Evolutionary conservation across 495 filamentous ascomycete genomes (phyloP).

Genomic region (Chaetomium cochliodes): DNA sequence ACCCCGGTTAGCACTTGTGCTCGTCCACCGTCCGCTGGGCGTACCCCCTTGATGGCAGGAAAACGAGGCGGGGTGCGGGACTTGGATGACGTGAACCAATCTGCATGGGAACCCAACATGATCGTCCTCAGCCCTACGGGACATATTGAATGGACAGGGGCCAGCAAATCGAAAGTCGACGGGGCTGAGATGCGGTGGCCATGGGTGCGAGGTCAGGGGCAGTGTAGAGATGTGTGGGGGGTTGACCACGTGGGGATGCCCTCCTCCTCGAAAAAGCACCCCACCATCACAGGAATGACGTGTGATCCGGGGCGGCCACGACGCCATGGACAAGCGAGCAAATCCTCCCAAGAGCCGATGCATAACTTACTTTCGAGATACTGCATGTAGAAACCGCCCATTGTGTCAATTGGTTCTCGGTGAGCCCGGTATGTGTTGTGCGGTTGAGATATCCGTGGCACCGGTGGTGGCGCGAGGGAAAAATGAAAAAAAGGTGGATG

Average conservation of each 20-base stretch:
- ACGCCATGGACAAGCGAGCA: background rate
- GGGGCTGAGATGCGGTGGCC: slow-evolving; percentile 24
- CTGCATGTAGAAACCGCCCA: slow-evolving; percentile 63
- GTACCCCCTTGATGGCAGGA: background rate
- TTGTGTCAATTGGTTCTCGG: slow-evolving; percentile 40
- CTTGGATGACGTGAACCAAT: slow-evolving; percentile 39
- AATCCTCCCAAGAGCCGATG: slow-evolving; percentile 20
- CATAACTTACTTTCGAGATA: slow-evolving; percentile 61
- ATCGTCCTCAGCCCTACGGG: slow-evolving; percentile 39
- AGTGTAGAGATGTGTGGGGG: slow-evolving; percentile 17
- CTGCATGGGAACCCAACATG: slow-evolving; percentile 51
- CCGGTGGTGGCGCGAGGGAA: slow-evolving; percentile 19
- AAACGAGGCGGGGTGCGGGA: slow-evolving; percentile 29
- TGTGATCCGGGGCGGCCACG: slow-evolving; percentile 21
- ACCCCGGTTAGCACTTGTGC: slow-evolving; percentile 45
- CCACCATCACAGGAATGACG: slow-evolving; percentile 29
- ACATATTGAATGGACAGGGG: slow-evolving; percentile 18
- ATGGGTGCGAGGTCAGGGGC: slow-evolving; percentile 29
- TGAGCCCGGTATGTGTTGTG: slow-evolving; percentile 16
- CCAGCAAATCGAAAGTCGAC: slow-evolving; percentile 23
- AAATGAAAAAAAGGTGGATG: slow-evolving; percentile 8
- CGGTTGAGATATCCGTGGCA: background rate
- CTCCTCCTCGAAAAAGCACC: slow-evolving; percentile 28
- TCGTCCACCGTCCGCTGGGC: slow-evolving; percentile 34
- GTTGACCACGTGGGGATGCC: slow-evolving; percentile 29